A percentile compares a stretch with the other conserved stretches of the same genome.
phyloP scores from a whole-genome alignment of 176 grass and related monocot species.

The Alopecurus myosuroides region DNA sequence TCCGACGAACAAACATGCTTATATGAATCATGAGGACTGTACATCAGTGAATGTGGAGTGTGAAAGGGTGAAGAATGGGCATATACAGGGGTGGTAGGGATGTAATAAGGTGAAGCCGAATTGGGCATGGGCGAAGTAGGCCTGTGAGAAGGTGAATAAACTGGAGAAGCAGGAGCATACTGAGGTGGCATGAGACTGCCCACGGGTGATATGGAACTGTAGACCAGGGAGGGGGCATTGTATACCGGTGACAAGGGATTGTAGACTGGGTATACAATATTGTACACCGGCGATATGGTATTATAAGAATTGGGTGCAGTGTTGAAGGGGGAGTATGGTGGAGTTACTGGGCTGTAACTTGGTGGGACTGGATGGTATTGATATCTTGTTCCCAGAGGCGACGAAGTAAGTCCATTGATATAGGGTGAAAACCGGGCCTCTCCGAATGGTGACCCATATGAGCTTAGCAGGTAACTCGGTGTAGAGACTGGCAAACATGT shows the following conservation, averaged over 20 bases:
- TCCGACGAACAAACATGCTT: not conserved
- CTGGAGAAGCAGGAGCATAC: not conserved
- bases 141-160: not conserved
- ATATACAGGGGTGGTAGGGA: slow-evolving; percentile 35
- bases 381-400: slow-evolving; percentile 31
- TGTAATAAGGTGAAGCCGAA: slow-evolving; percentile 16
- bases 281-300: not conserved
- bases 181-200: not conserved
- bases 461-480: slow-evolving; percentile 77
- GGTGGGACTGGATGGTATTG: slow-evolving; percentile 51
- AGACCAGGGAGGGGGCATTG: not conserved
- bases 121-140: not conserved
- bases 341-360: slow-evolving; percentile 47
- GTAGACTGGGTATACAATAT: not conserved
- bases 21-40: not conserved
- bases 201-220: not conserved
- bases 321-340: slow-evolving; percentile 33
- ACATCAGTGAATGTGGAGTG: not conserved
- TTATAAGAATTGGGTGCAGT: not conserved
- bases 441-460: slow-evolving; percentile 70
- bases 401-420: slow-evolving; percentile 57
- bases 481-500: slow-evolving; percentile 55
- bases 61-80: not conserved
- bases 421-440: slow-evolving; percentile 90
- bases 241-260: not conserved